Evolutionary conservation across 2,329 filamentous ascomycete species (phyloP).

Genomic region (Ophioceras dolichostomum): DNA sequence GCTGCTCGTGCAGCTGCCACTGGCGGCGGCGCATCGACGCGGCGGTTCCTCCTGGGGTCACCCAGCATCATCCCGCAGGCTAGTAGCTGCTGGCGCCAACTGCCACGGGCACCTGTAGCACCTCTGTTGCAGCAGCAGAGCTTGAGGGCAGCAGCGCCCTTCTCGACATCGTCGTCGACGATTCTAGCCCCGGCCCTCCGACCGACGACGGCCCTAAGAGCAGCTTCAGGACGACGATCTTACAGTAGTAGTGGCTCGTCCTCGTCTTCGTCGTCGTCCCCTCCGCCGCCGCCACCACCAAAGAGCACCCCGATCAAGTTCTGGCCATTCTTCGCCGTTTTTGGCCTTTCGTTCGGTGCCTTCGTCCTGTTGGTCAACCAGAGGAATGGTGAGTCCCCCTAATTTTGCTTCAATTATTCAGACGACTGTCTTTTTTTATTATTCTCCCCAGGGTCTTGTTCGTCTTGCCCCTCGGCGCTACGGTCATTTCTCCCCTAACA

Average conservation of each 20-base stretch:
- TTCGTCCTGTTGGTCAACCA: constrained; percentile 38
- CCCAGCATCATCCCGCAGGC: too few species aligned
- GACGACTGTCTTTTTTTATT: neutral
- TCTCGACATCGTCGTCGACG: neutral
- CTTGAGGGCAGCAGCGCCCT: neutral
- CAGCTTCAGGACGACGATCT: constrained; percentile 6
- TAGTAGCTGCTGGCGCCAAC: constrained; percentile 6
- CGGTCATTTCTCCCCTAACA: too few species aligned
- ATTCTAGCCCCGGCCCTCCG: neutral
- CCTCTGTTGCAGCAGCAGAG: neutral
- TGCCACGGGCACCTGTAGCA: neutral
- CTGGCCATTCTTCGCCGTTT: constrained; percentile 42
- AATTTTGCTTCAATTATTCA: neutral
- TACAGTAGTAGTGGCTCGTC: too few species aligned
- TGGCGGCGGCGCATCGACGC: constrained; percentile 4
- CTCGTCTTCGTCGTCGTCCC: constrained; percentile 9
- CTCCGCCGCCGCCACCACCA: constrained; percentile 5
- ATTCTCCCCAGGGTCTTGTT: too few species aligned
- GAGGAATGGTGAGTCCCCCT: constrained; percentile 33
- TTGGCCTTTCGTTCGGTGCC: constrained; percentile 32
- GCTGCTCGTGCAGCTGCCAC: too few species aligned
- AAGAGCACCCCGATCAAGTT: constrained; percentile 31
- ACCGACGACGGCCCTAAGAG: neutral
- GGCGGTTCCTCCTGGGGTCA: constrained; percentile 2
- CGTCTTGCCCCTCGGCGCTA: too few species aligned